Evolutionary conservation across 2,329 filamentous ascomycete genomes (phyloP), one percentile per base, ranked within the genome.

Genomic region (Fusarium setosum): DNA sequence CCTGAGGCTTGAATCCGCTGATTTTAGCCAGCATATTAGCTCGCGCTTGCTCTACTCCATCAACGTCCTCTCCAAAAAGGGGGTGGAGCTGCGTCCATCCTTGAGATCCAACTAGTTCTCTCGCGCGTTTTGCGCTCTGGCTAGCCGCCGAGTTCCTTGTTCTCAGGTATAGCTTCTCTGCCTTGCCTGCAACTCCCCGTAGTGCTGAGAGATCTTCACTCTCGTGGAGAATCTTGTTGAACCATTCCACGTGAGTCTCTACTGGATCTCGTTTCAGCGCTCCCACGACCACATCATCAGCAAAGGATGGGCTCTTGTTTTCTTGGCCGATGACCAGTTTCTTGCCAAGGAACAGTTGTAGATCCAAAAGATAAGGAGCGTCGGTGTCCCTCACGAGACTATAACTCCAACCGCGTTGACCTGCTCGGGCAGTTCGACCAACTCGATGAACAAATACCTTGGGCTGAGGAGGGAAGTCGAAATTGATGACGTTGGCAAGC

Each of bases 371-470:
- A 75, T 99, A 99, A 0, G 96, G 94, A 6, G 92, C 89, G 78
- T 99, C 96, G 2, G 91, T 88, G 68, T 96, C 92, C 58, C 93
- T 87, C 23, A 98, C 90, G 20, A 99, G 84, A 81, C 93, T 97
- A 80, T 97, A 99, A 80, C 91, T 92, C 96, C 96, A 98, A 64
- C 96, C 96, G 67, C 91, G 89, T 72, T 93, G 90, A 13, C 95
- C 96, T 41, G 96, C 96, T 86, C 96, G 89, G 37, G 96, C 96
- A 23, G 96, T 99, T 80, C 96, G 90, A 72, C 96, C 96, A 44
- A 99, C 96, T 75, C 96, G 90, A 79, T 99, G 96, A 24, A 99
- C 92, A 72, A 96, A 99, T 38, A 99, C 90, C 80, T 99, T 99
- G 18, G 96, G 93, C 73, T 98, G 96, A 2, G 95, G 92, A 4